Evolutionary conservation across 2,329 filamentous ascomycete genomes (phyloP).

Genomic region (Pochonia chlamydosporia): DNA sequence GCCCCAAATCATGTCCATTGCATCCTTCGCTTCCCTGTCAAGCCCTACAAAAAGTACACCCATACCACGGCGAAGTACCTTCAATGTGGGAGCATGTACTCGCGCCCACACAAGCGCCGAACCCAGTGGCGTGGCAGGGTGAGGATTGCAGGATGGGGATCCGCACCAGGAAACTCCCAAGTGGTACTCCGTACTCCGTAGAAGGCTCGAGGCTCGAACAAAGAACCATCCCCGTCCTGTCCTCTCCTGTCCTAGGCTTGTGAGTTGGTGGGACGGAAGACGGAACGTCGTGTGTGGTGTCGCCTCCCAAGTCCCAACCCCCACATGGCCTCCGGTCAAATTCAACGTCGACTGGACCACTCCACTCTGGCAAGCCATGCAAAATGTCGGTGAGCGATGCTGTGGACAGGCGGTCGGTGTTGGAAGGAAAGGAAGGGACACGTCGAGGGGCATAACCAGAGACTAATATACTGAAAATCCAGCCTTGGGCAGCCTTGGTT

Average conservation of each 20-base stretch:
- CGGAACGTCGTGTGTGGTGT: not conserved
- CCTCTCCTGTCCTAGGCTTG: not conserved
- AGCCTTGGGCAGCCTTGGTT: no score
- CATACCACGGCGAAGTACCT: not conserved
- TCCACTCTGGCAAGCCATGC: slow-evolving; percentile 6
- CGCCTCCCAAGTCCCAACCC: not conserved
- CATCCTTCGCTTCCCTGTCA: no score
- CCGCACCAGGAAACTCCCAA: not conserved
- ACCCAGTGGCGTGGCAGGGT: not conserved
- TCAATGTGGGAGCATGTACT: no score
- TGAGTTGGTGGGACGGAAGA: not conserved
- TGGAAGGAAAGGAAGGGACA: no score
- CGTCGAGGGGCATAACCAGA: no score
- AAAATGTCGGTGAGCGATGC: slow-evolving; percentile 10
- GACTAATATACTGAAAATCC: no score
- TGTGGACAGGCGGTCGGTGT: no score
- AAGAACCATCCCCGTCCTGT: not conserved
- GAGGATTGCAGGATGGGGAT: not conserved
- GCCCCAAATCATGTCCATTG: not conserved
- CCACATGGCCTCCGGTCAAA: slow-evolving; percentile 4
- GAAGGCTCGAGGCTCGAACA: no score
- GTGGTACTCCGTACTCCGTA: not conserved
- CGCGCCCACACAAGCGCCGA: no score
- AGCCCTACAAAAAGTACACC: no score
- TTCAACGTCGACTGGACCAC: not conserved